Evolutionary conservation across 1,284 basidiomycete species (phyloP).

Genomic region (Phaffia rhodozyma): DNA sequence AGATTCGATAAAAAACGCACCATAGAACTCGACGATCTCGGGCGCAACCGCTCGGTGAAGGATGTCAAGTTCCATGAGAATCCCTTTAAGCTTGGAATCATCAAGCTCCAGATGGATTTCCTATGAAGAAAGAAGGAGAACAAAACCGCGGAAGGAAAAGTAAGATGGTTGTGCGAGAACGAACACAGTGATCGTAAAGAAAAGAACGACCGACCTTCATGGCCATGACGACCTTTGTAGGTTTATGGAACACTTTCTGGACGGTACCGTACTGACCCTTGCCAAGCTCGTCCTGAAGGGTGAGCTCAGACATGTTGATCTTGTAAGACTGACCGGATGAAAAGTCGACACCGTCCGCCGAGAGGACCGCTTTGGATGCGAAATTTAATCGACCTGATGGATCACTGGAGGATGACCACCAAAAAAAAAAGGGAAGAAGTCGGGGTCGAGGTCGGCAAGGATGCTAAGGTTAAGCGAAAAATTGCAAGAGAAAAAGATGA

Average conservation of each 20-base stretch:
- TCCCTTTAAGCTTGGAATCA: slow-evolving; percentile 82
- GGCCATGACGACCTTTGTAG: slow-evolving; percentile 91
- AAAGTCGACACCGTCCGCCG: slow-evolving; percentile 89
- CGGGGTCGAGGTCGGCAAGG: neutral
- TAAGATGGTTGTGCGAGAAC: neutral
- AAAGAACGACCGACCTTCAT: slow-evolving; percentile 67
- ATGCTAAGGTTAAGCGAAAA: neutral
- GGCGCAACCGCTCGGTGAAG: slow-evolving; percentile 83
- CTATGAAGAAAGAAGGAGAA: slow-evolving; percentile 37
- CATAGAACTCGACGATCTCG: slow-evolving; percentile 96
- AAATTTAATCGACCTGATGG: slow-evolving; percentile 90
- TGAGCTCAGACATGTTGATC: slow-evolving; percentile 92
- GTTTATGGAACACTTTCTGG: slow-evolving; percentile 85
- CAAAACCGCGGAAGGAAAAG: neutral
- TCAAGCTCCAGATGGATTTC: slow-evolving; percentile 98
- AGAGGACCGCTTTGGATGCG: slow-evolving; percentile 80
- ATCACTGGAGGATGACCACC: slow-evolving; percentile 46
- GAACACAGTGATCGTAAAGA: neutral
- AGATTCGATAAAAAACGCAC: slow-evolving; percentile 96
- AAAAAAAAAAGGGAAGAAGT: neutral
- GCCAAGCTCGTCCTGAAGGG: slow-evolving; percentile 78
- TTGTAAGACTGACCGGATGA: slow-evolving; percentile 81
- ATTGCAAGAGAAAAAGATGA: neutral
- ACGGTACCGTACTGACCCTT: slow-evolving; percentile 97
- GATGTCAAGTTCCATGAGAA: slow-evolving; percentile 97